Percentiles rank a stretch among this genome's conserved stretches.
Evolutionary conservation across 208 protist genomes (phyloP).

Genomic region (Wallacemonas sp.): DNA sequence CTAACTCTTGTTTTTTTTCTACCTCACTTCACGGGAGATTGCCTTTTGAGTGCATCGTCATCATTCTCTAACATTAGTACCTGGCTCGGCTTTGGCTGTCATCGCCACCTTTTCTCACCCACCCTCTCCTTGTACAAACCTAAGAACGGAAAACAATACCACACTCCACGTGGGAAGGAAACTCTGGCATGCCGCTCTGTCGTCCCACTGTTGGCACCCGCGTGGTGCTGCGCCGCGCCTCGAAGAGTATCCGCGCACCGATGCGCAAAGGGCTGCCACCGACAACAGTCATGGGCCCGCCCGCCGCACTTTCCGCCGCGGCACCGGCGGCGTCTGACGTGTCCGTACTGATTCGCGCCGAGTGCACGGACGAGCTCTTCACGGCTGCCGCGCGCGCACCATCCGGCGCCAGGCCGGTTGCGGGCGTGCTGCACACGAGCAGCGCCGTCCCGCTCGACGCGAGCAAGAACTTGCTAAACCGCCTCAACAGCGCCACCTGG

Average conservation of each 20-base stretch:
- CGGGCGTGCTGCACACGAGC: constrained; percentile 20
- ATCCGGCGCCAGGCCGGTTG: neutral
- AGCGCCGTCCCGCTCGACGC: constrained; percentile 15
- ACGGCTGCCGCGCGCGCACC: neutral
- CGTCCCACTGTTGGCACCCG: constrained; percentile 21
- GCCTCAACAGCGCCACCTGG: constrained; percentile 44
- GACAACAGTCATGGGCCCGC: neutral
- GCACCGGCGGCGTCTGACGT: no score
- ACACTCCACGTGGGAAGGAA: no score
- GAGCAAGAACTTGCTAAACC: constrained; percentile 30
- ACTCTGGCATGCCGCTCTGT: constrained; percentile 7
- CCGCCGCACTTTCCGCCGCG: no score
- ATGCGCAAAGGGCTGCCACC: neutral
- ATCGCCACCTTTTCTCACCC: no score
- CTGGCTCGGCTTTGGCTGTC: no score
- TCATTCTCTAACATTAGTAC: constrained; percentile 4
- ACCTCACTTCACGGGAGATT: neutral
- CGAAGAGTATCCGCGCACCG: constrained; percentile 7
- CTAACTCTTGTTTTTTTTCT: constrained; percentile 5
- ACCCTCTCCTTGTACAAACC: no score
- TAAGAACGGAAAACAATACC: no score
- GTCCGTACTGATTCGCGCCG: constrained; percentile 12
- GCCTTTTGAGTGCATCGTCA: no score
- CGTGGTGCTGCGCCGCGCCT: constrained; percentile 19
- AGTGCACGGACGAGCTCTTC: constrained; percentile 23